These are phyloP conservation scores for Moniliella sp. DNA, from an alignment of 1,284 basidiomycete genomes.

Conservation along the genomic window DNA sequence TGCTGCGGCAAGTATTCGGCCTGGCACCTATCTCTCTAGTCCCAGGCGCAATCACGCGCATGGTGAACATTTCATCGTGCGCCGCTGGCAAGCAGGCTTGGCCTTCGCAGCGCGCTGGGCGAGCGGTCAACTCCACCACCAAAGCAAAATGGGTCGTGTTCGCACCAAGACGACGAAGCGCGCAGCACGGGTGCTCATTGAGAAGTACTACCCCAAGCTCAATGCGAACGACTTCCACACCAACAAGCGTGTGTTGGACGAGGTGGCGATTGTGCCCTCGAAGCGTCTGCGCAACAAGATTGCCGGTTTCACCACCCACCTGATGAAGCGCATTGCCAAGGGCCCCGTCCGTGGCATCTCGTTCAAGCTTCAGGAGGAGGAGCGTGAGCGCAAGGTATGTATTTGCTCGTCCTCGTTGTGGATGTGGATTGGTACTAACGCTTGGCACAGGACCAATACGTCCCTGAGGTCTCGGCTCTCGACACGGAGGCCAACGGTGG, in stretches of 20 bases:
- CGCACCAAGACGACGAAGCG: conserved; percentile 99
- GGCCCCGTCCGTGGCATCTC: conserved; percentile 99
- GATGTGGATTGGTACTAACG: no score
- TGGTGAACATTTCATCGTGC: no score
- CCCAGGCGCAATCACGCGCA: no score
- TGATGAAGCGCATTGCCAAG: conserved; percentile 98
- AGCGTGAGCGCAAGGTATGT: conserved; percentile 97
- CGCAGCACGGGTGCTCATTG: conserved; percentile 92
- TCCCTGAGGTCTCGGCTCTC: conserved; percentile 32
- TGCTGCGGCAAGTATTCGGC: no score
- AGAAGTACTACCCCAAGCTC: conserved; percentile 62
- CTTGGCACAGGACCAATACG: conserved; percentile 40
- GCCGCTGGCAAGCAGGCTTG: no score
- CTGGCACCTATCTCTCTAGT: no score
- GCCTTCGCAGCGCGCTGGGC: no score
- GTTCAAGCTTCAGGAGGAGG: conserved; percentile 99
- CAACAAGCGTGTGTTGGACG: conserved; percentile 97
- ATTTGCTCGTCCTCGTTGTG: no score
- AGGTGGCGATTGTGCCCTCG: conserved; percentile 76
- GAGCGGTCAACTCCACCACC: no score
- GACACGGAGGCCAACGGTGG: conserved; percentile 25
- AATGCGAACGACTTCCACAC: conserved; percentile 40
- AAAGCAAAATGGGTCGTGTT: conserved; percentile 67
- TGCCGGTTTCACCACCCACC: conserved; percentile 94
- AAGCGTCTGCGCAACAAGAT: conserved; percentile 99